Evolutionary conservation across 164 flowering plant species (phyloP), one percentile per base, ranked within the genome.

Genomic region (Cinnamomum chago): DNA sequence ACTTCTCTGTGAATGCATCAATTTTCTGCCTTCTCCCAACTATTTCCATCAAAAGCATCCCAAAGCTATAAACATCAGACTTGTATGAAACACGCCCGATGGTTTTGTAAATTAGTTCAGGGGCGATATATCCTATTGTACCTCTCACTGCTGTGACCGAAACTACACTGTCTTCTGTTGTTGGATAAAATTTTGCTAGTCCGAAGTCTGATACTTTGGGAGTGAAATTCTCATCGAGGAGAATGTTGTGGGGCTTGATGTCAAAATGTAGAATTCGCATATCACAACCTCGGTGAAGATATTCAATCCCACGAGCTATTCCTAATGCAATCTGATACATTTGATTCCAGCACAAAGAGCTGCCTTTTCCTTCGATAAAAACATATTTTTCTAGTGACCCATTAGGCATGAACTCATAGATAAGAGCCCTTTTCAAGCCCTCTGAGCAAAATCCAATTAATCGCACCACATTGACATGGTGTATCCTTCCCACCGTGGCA

Each of bases 181-280:
- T 52, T 14, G 70, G 33, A 33, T 52, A 51, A 3, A 67, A 67
- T 23, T 67, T 73, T 51, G 76, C 64, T 4, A 65, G 65, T 18
- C 76, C 76, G 52, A 74, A 74, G 24, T 74, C 71, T 1, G 76
- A 67, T 25, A 74, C 66, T 20, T 74, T 74, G 51, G 75, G 71
- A 0, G 13, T 50, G 27, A 74, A 74, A 7, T 74, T 17, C 5
- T 74, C 50, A n/a, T 74, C 71, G 1, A 74, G 52, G 12, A 74
- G 50, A 6, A 74, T 74, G 18, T 74, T 73, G 27, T 74, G 71
- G 50, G 76, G 75, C 65, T 74, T 74, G 75, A 74, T 74, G 51
- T 74, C 76, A 33, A 74, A 67, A 67, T 74, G 76, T 27, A 74
- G 23, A n/a, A 74, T 74, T 14, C 62, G 25, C 50, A 33, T 66